Evolutionary conservation across 208 protist genomes (phyloP).

Genomic region (Blechomonas ayalai): DNA sequence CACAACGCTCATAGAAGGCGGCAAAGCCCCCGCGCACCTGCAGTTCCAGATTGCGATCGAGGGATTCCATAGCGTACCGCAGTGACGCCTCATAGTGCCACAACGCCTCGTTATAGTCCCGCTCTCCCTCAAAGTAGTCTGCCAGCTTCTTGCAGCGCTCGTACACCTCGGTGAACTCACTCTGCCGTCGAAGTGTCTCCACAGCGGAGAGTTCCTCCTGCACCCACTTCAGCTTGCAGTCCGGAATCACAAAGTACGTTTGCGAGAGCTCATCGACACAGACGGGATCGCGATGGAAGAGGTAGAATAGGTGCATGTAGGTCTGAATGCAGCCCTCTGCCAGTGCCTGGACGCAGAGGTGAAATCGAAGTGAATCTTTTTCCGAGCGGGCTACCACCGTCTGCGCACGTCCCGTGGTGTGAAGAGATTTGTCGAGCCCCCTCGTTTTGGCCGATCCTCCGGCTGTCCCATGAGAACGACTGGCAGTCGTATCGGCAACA

Average conservation of each 20-base stretch:
- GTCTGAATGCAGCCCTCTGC: constrained; percentile 70
- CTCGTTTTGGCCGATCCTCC: constrained; percentile 1
- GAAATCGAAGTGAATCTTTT: constrained; percentile 61
- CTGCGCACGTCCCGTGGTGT: constrained; percentile 13
- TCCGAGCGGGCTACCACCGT: constrained; percentile 51
- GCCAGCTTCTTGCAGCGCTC: constrained; percentile 50
- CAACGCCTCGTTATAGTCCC: constrained; percentile 65
- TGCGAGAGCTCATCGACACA: constrained; percentile 81
- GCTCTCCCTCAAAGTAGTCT: constrained; percentile 77
- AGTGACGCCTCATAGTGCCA: constrained; percentile 68
- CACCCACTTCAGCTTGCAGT: constrained; percentile 70
- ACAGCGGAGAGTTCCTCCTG: constrained; percentile 61
- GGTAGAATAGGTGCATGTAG: constrained; percentile 78
- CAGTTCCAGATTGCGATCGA: constrained; percentile 64
- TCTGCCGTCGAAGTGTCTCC: constrained; percentile 77
- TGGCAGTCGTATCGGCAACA: too few species aligned
- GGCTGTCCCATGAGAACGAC: too few species aligned
- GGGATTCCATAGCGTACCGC: constrained; percentile 61
- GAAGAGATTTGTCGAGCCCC: constrained; percentile 9
- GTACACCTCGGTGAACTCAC: constrained; percentile 69
- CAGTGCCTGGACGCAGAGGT: constrained; percentile 78
- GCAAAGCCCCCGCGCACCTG: constrained; percentile 41
- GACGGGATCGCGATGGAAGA: constrained; percentile 79
- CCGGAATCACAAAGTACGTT: constrained; percentile 59
- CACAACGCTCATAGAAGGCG: constrained; percentile 56